Base-by-base conservation (phyloP, 495 filamentous ascomycete genomes). In the Neurospora sp. region DNA sequence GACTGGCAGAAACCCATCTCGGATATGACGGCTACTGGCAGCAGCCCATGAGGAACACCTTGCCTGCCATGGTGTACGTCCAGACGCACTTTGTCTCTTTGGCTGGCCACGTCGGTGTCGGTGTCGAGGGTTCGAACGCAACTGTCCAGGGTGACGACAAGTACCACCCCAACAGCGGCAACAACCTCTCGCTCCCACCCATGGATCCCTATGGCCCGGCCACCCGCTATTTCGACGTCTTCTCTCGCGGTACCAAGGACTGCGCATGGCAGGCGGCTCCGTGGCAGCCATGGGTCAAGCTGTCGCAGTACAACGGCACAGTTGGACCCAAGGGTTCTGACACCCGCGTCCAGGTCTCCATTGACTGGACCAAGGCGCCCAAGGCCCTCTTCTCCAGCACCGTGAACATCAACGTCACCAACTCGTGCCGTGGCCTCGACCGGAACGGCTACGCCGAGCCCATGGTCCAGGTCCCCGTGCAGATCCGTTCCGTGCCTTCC, bases 31-130 rank as follows among this genome's bases (percentile, higher is more conserved):
- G 82, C 46, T 87, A 87, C 79, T 88, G 88, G 90, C 91, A 93
- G 77, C 90, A 92, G 77, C 87, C 91, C 4, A 93, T 92, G 90
- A 83, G 91, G 39, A 91, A 93, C 77, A 85, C 85, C 2, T 83
- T 90, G 31, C 90, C 90, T 4, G 82, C 84, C n/a, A 83, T 92
- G 77, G 74, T 85, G 9, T 90, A 87, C 76, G 87, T 90, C 27
- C 87, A 90, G 77, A 83, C 84, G 1, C 75, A 83, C 5, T 88
- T 90, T 71, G 85, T 84, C 10, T 86, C 88, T 5, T 77, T 91
- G 18, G 86, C 87, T 8, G 91, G 91, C 7, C 86, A 90, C 49
- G 85, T 93, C 38, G 91, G 91, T 39, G 84, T 94, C 60, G 85
- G 88, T 7, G 85, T 92, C 42, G 90, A 93, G 80, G 88, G 86